These are phyloP conservation scores for Saxispiralis lemnorum DNA, from an alignment of 495 filamentous ascomycete genomes.

Conservation along the genomic window DNA sequence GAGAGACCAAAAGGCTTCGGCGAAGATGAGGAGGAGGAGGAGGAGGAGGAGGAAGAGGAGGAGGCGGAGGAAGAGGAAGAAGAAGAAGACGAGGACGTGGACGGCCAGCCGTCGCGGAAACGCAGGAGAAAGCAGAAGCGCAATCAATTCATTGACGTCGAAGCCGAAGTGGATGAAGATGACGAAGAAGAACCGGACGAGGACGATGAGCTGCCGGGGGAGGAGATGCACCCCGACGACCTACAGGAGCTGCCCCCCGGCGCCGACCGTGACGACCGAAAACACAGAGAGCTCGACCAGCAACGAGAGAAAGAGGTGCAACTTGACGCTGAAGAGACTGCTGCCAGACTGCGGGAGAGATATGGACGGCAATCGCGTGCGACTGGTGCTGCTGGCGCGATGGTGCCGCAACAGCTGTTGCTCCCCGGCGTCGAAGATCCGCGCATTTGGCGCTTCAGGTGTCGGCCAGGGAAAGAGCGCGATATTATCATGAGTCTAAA, in stretches of 20 bases:
- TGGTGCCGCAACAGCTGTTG: conserved; percentile 74
- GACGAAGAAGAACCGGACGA: conserved; percentile 82
- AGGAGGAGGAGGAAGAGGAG: conserved; percentile 10
- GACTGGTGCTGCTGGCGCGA: conserved; percentile 39
- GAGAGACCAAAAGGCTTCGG: conserved; percentile 35
- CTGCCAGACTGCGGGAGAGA: conserved; percentile 63
- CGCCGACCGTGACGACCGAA: conserved; percentile 69
- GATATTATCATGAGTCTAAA: conserved; percentile 74
- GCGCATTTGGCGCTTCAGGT: conserved; percentile 85
- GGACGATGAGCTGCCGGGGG: conserved; percentile 75
- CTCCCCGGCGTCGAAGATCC: conserved; percentile 89
- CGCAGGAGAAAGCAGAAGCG: conserved; percentile 49
- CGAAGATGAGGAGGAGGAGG: conserved; percentile 14
- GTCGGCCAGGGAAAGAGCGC: conserved; percentile 84
- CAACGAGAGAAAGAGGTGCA: conserved; percentile 67
- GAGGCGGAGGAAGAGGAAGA: conserved; percentile 22
- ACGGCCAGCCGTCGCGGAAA: conserved; percentile 59
- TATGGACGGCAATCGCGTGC: conserved; percentile 50
- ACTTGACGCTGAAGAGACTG: conserved; percentile 85
- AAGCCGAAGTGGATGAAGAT: conserved; percentile 84
- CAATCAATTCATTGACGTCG: conserved; percentile 79
- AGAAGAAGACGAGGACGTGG: conserved; percentile 19
- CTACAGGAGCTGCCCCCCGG: conserved; percentile 62
- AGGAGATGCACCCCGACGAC: conserved; percentile 79
- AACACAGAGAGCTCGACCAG: conserved; percentile 86